Evolutionary conservation across 306 rosid species (phyloP).

Genomic region (Elaeagnus macrophylla): DNA sequence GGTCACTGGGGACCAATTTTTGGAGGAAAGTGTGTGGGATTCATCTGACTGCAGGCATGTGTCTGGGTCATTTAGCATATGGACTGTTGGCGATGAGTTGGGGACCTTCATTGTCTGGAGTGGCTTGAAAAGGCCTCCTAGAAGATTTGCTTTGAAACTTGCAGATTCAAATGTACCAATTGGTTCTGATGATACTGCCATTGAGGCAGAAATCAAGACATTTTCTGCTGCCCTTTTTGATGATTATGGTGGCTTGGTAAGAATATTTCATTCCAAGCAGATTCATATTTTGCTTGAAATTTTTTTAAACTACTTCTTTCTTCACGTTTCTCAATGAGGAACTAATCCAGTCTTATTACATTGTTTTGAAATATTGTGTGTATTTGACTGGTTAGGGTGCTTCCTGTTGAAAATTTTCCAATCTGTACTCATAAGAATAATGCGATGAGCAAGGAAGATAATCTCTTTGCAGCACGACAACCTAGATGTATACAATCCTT

Average conservation of each 20-base stretch:
- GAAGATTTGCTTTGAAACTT: slow-evolving; percentile 81
- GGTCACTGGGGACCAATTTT: slow-evolving; percentile 74
- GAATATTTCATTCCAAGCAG: slow-evolving; percentile 25
- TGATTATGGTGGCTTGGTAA: slow-evolving; percentile 98
- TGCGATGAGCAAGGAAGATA: too few species aligned
- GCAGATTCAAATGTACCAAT: slow-evolving; percentile 57
- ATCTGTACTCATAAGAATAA: too few species aligned
- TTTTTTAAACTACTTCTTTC: not conserved
- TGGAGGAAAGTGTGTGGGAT: slow-evolving; percentile 90
- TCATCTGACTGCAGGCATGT: slow-evolving; percentile 60
- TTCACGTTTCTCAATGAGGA: too few species aligned
- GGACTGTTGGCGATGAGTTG: slow-evolving; percentile 82
- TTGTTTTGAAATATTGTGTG: too few species aligned
- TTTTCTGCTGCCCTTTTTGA: slow-evolving; percentile 88
- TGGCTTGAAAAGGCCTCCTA: slow-evolving; percentile 86
- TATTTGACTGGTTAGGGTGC: too few species aligned
- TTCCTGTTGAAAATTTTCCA: too few species aligned
- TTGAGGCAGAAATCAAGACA: slow-evolving; percentile 75
- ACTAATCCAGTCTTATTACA: too few species aligned
- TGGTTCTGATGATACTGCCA: slow-evolving; percentile 57
- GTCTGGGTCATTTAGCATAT: slow-evolving; percentile 60
- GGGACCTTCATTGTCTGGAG: slow-evolving; percentile 77
- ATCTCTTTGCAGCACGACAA: too few species aligned
- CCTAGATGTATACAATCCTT: too few species aligned
- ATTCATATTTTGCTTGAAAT: slow-evolving; percentile 9